Conservation (phyloP, 768 basidiomycete species). For the Dioszegia crocea region DNA sequence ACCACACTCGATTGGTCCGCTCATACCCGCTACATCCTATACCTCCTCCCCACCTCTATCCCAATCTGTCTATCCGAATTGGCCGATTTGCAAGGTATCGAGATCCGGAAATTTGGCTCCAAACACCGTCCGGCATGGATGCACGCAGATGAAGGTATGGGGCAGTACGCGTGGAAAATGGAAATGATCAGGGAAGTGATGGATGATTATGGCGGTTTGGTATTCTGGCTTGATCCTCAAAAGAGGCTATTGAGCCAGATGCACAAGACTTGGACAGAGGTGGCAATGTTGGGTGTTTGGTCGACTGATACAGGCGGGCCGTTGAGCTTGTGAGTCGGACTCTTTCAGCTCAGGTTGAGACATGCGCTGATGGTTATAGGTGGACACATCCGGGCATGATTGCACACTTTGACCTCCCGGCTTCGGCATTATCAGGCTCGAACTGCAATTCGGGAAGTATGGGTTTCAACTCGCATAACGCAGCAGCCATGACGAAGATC, state of each 20-base stretch:
- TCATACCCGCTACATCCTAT: slow-evolving; percentile 1
- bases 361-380: not conserved
- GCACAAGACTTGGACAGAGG: slow-evolving; percentile 3
- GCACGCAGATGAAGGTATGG: not conserved
- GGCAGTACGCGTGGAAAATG: slow-evolving; percentile 10
- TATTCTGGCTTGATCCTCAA: slow-evolving; percentile 8
- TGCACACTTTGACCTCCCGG: slow-evolving; percentile 5
- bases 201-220: slow-evolving; percentile 10
- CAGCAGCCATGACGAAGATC: slow-evolving; percentile 4
- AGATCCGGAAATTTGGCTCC: slow-evolving; percentile 6
- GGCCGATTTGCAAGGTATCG: not conserved
- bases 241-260: slow-evolving; percentile 5
- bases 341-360: not conserved
- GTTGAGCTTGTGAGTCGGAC: not conserved
- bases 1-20: slow-evolving; percentile 3
- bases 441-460: slow-evolving; percentile 10
- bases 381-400: slow-evolving; percentile 11
- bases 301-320: not conserved
- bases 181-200: slow-evolving; percentile 5
- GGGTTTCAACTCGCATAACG: slow-evolving; percentile 9
- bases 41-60: not conserved
- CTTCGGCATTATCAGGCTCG: not conserved
- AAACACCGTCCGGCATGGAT: not conserved
- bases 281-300: slow-evolving; percentile 5
- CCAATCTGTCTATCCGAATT: slow-evolving; percentile 1